Conservation (phyloP, 805 yeast genomes). For the Metschnikowia noctiluminum region DNA sequence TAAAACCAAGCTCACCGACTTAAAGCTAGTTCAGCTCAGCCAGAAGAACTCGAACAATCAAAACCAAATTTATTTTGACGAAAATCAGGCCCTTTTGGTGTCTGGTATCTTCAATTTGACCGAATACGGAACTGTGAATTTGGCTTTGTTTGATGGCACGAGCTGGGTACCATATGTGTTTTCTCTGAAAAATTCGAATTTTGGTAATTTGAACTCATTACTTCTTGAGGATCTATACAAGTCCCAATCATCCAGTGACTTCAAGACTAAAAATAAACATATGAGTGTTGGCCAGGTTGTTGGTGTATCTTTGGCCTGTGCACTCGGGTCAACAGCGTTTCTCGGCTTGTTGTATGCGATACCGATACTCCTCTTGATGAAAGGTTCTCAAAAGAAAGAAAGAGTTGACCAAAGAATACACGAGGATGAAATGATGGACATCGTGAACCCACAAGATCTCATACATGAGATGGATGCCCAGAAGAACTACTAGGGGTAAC, state of each 20-base stretch:
- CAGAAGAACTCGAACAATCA: slow-evolving; percentile 27
- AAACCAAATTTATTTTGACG: slow-evolving; percentile 36
- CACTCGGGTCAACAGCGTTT: slow-evolving; percentile 40
- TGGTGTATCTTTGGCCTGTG: slow-evolving; percentile 45
- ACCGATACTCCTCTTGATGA: slow-evolving; percentile 37
- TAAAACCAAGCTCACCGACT: slow-evolving; percentile 40
- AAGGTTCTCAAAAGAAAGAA: slow-evolving; percentile 21
- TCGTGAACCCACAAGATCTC: slow-evolving; percentile 42
- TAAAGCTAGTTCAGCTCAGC: slow-evolving; percentile 40
- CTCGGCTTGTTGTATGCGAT: slow-evolving; percentile 40
- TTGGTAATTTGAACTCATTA: slow-evolving; percentile 32
- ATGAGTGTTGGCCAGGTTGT: slow-evolving; percentile 42
- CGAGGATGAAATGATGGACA: slow-evolving; percentile 43
- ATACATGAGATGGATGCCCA: slow-evolving; percentile 45
- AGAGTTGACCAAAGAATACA: slow-evolving; percentile 33
- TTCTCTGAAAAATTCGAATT: slow-evolving; percentile 24
- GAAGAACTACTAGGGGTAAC: slow-evolving; percentile 18
- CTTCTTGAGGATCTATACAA: slow-evolving; percentile 34
- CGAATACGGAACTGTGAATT: slow-evolving; percentile 53
- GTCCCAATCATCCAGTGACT: slow-evolving; percentile 35
- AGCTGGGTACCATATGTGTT: slow-evolving; percentile 65
- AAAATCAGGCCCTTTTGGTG: slow-evolving; percentile 48
- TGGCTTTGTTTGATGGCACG: slow-evolving; percentile 64
- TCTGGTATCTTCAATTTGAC: slow-evolving; percentile 53
- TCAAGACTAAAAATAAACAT: slow-evolving; percentile 15